Percentiles rank a stretch among this genome's conserved stretches.
phyloP scores from a whole-genome alignment of 2,329 filamentous ascomycete genomes.

The Talaromyces sp. region DNA sequence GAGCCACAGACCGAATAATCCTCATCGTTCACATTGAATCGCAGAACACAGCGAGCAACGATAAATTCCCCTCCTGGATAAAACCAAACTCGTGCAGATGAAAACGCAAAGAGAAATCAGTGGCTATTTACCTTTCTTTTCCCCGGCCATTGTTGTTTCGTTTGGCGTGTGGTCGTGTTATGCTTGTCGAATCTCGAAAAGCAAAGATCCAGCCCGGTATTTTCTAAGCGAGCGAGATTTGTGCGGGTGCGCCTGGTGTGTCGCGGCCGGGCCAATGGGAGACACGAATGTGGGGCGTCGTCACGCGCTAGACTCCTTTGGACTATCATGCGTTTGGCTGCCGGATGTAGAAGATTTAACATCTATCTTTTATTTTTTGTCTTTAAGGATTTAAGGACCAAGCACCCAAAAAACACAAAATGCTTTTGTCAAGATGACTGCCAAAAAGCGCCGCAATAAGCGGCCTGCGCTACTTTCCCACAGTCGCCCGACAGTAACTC shows the following conservation, averaged over 20 bases:
- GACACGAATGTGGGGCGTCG: not conserved
- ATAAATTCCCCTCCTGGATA: not conserved
- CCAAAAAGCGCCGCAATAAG: slow-evolving; percentile 27
- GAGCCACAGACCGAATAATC: not conserved
- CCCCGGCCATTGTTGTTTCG: slow-evolving; percentile 43
- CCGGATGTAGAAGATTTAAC: not conserved
- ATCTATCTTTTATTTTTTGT: not conserved
- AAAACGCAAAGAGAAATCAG: slow-evolving; percentile 7
- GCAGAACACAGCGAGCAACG: not conserved
- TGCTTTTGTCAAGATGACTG: slow-evolving; percentile 20
- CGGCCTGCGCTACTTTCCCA: slow-evolving; percentile 37
- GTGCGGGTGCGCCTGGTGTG: slow-evolving; percentile 12
- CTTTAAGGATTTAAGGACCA: not conserved
- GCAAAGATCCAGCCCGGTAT: slow-evolving; percentile 6
- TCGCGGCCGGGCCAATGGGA: slow-evolving; percentile 16
- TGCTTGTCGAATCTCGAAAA: slow-evolving; percentile 18
- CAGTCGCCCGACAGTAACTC: slow-evolving; percentile 41
- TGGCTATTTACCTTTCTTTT: slow-evolving; percentile 40
- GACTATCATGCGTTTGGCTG: not conserved
- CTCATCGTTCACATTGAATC: not conserved
- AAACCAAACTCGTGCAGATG: slow-evolving; percentile 4
- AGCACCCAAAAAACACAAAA: not conserved
- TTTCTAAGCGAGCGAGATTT: slow-evolving; percentile 15
- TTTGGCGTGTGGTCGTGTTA: slow-evolving; percentile 21
- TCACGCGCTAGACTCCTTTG: not conserved